Base-by-base conservation (phyloP, 768 basidiomycete species). In the Hericium coralloides region DNA sequence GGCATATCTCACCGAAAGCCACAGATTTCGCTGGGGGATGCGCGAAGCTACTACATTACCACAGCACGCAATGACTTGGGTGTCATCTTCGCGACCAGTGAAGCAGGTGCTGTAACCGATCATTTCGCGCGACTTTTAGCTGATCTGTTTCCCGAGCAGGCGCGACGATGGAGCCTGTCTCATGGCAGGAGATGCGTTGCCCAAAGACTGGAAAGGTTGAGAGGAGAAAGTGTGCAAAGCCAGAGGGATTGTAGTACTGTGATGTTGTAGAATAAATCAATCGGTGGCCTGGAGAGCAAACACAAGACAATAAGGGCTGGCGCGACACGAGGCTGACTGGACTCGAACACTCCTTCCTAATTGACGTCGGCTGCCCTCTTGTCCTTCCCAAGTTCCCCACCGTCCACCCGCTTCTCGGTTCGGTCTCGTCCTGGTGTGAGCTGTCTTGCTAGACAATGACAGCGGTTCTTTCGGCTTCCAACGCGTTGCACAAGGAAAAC, bases 181-280 rank as follows among this genome's bases (percentile, higher is more conserved):
- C 88, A 2, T 94, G 92, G 92, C 84, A 89, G 70, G 89, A 89
- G 69, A 94, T 94, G 92, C 80, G 89, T 20, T 92, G 90, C 67
- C 83, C 88, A 18, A 84, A 82, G 67, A 92, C 90, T 15, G 89
- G 90, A 4, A 79, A 75, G 60, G 73, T 85, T 49, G 92, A 94
- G 68, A 87, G 81, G 63, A 79, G 92, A 58, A 94, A 94, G 67
- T 92, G 89, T 63, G 90, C 90, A 43, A 92, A 91, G 68, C 90
- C 91, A 55, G 84, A 91, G 59, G 79, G 77, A 49, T 59, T 84
- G 66, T 84, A 72, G 25, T 26, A 31, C 20, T 17, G 26, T 50
- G 22, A 22, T 22, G 25, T 50, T 50, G 49, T 50, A 25, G n/a
- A 36, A 50, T 20, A 31, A 31, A 31, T 31, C 31, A 31, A 31